Percentiles rank a stretch among this genome's conserved stretches.
Evolutionary conservation across 371 early-diverging fungal genomes (phyloP).

Genomic region (Coemansia sp.): DNA sequence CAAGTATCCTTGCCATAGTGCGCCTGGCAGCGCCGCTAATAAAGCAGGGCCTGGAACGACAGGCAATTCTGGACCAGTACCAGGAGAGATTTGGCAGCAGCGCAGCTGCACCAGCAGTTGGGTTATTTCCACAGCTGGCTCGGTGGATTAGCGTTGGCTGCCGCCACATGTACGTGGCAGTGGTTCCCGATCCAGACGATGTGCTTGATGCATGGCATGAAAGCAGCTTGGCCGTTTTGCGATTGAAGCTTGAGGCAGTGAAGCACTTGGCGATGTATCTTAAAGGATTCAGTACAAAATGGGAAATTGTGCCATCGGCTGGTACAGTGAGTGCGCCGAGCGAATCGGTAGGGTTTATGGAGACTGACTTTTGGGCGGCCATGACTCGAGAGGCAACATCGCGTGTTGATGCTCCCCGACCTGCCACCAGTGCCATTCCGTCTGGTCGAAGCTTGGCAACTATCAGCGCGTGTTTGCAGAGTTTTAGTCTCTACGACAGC

Average conservation of each 20-base stretch:
- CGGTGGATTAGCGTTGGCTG: constrained; percentile 35
- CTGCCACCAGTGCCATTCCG: neutral
- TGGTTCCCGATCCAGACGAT: constrained; percentile 25
- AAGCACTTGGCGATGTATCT: constrained; percentile 46
- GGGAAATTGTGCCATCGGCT: constrained; percentile 32
- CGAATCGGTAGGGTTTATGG: constrained; percentile 18
- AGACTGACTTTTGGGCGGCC: constrained; percentile 47
- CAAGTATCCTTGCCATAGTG: constrained; percentile 14
- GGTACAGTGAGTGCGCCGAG: constrained; percentile 18
- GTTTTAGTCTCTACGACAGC: constrained; percentile 41
- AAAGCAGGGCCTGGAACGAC: constrained; percentile 25
- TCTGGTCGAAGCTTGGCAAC: constrained; percentile 10
- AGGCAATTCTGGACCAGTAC: constrained; percentile 23
- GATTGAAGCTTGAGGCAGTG: constrained; percentile 42
- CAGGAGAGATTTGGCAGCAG: constrained; percentile 22
- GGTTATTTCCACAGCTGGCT: constrained; percentile 30
- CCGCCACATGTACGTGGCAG: constrained; percentile 36
- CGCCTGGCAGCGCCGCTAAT: constrained; percentile 23
- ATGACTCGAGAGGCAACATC: constrained; percentile 32
- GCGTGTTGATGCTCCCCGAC: neutral
- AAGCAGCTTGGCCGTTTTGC: constrained; percentile 43
- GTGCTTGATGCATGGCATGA: constrained; percentile 40
- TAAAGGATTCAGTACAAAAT: constrained; percentile 30
- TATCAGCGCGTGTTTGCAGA: constrained; percentile 31
- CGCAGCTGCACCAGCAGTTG: neutral